Base-by-base conservation (phyloP, 257 asterid species). In the Gynochthodes officinalis region DNA sequence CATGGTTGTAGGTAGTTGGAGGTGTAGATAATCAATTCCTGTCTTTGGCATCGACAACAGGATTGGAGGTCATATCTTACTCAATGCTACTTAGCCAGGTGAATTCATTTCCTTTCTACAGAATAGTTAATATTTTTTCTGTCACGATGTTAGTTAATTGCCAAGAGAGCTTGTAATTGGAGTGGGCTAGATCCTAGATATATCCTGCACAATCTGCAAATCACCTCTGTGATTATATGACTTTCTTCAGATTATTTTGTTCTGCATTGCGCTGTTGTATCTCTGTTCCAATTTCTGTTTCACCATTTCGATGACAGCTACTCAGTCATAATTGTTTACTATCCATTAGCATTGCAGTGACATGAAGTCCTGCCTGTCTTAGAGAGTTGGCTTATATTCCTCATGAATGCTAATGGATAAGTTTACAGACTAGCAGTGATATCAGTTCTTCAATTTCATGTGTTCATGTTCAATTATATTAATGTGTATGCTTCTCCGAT, bases 21-120 rank as follows among this genome's bases (percentile, higher is more conserved):
- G 96, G 96, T 61, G 81, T 84, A 44, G 96, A 93, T 73, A 89
- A 83, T 70, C 89, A 89, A 82, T 83, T 89, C 67, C 95, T 92
- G 54, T 86, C 97, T 62, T 86, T 85, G 63, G 90, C 92, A 48
- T 81, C 88, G 14, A 62, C 84, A 70, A 35, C 90, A 39, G 96
- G 96, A 67, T 87, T 91, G 67, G 71, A 82, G 82, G 77, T 93
- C 42, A 49, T 89, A 72, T 89, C 97, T 2, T 91, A 91, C 81
- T 72, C 90, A 50, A 87, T 78, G 57, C 78, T 93, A 71, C 90
- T 83, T 67, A 78, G 81, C 73, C 85, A 90, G 93, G 98, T 93
- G 81, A 53, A 60, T 75, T 61, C 59, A 64, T 42, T 21, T 75
- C 23, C 58, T 58, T 70, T 55, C 55, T 28, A 1, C 25, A 25